phyloP scores from a whole-genome alignment of 495 filamentous ascomycete genomes.

The Aspergillus coremiiformis region DNA sequence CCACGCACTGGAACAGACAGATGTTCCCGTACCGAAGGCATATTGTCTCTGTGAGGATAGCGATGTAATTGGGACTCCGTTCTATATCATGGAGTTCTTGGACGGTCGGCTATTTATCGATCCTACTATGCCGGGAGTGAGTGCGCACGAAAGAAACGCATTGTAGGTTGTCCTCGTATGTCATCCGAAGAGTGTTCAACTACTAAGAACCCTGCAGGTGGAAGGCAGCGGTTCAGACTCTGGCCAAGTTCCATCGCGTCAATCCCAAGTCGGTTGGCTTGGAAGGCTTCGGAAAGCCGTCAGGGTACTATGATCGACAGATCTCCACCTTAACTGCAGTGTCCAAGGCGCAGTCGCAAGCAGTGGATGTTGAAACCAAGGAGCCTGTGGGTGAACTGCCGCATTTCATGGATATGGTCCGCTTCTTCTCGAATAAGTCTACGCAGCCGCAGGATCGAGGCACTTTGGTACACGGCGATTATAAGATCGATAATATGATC shows the following conservation, averaged over 20 bases:
- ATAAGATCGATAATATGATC: slow-evolving; percentile 96
- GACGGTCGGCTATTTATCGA: slow-evolving; percentile 90
- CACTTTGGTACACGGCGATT: slow-evolving; percentile 86
- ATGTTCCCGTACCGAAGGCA: slow-evolving; percentile 80
- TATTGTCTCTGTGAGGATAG: slow-evolving; percentile 81
- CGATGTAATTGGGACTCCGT: slow-evolving; percentile 74
- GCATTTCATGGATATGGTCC: slow-evolving; percentile 69
- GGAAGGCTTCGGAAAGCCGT: slow-evolving; percentile 61
- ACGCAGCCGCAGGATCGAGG: slow-evolving; percentile 70
- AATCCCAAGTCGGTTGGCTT: slow-evolving; percentile 57
- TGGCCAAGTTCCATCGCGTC: slow-evolving; percentile 81
- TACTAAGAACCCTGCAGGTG: slow-evolving; percentile 45
- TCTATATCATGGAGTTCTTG: slow-evolving; percentile 95
- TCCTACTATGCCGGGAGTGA: slow-evolving; percentile 69
- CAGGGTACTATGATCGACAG: slow-evolving; percentile 82
- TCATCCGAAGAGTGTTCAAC: background rate
- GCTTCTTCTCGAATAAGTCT: slow-evolving; percentile 59
- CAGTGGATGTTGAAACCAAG: slow-evolving; percentile 67
- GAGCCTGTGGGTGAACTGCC: slow-evolving; percentile 74
- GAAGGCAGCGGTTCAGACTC: slow-evolving; percentile 71
- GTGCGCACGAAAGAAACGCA: slow-evolving; percentile 55
- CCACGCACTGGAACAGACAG: slow-evolving; percentile 66
- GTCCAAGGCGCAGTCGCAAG: slow-evolving; percentile 65
- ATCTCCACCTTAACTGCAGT: slow-evolving; percentile 73
- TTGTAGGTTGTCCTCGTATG: slow-evolving; percentile 43